A percentile compares a stretch with the other conserved stretches of the same genome.
These are phyloP conservation scores for Onygenales sp. DNA, from an alignment of 2,329 filamentous ascomycete genomes.

Conservation along the genomic window DNA sequence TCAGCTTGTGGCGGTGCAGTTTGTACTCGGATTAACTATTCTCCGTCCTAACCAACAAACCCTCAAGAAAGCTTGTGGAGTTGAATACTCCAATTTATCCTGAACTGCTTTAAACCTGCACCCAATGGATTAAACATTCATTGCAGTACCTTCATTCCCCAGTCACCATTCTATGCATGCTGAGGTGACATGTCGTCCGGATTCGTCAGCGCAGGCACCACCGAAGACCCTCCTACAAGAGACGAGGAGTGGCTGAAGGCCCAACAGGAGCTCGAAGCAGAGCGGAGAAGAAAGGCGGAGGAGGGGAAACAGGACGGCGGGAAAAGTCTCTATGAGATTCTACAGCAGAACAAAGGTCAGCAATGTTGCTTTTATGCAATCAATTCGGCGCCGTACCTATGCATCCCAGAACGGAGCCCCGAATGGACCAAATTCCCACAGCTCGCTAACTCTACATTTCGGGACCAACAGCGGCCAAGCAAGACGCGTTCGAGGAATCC, in stretches of 20 bases:
- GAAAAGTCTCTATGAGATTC: conserved; percentile 40
- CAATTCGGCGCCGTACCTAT: conserved; percentile 15
- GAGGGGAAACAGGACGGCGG: conserved; percentile 44
- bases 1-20: not conserved
- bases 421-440: not conserved
- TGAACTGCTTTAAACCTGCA: not conserved
- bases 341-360: conserved; percentile 42
- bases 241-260: conserved; percentile 36
- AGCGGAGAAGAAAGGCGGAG: conserved; percentile 35
- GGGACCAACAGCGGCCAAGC: conserved; percentile 33
- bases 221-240: conserved; percentile 27
- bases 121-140: too few species aligned
- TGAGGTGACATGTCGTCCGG: conserved; percentile 33
- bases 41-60: too few species aligned
- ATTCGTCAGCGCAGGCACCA: conserved; percentile 36
- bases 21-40: not conserved
- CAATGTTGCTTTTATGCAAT: not conserved
- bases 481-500: conserved; percentile 44
- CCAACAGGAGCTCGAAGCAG: conserved; percentile 37
- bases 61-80: too few species aligned
- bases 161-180: not conserved
- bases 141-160: not conserved
- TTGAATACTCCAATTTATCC: too few species aligned
- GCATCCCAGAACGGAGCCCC: not conserved
- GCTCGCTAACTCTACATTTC: not conserved